Base-by-base conservation (phyloP, 1,139 yeast genomes). In the Debaryomyces coudertii region DNA sequence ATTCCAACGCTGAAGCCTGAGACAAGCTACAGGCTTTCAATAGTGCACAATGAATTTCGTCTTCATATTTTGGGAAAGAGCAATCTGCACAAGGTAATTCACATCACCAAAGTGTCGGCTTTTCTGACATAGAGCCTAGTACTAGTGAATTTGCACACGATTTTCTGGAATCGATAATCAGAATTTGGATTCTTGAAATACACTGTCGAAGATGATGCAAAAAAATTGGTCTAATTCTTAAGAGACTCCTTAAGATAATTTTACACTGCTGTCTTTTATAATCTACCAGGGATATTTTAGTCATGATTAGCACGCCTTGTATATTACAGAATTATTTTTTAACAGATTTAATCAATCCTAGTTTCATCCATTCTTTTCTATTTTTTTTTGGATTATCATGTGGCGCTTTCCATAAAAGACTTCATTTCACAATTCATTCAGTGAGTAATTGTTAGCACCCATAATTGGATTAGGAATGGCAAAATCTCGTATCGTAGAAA, bases 171-270 rank as follows among this genome's bases (percentile, higher is more conserved):
- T 87, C 57, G 88, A 95, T 35, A 89, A 87, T 55, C 96, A 92
- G 58, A 98, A 93, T 66, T 72, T 93, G 64, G 90, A 87, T 46
- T 85, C 40, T 72, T 93, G 61, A 90, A 88, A 69, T 96, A 89
- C 66, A 97, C 92, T n/a, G 77, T 93, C 54, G 98, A 92, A 66
- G 90, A 84, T 54, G 98, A 98, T 49, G 97, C 97, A 22, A 86
- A 85, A 59, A 90, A 87, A 67, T 76, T 92, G 49, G 90, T 95
- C 30, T 86, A 85, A 33, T 83, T 86, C 63, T 76, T 92, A 71
- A 81, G 97, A 59, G 97, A 90, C 62, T 89, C 87, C 62, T 71
- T 90, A 60, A 75, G 89, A 60, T 79, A 64, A 52, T 16, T 36
- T 16, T n/a, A n/a, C n/a, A n/a, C n/a, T 8, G 15, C 33, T 15